Base-by-base conservation (phyloP, 2,329 filamentous ascomycete species). In the Sphaerostilbella broomeana region DNA sequence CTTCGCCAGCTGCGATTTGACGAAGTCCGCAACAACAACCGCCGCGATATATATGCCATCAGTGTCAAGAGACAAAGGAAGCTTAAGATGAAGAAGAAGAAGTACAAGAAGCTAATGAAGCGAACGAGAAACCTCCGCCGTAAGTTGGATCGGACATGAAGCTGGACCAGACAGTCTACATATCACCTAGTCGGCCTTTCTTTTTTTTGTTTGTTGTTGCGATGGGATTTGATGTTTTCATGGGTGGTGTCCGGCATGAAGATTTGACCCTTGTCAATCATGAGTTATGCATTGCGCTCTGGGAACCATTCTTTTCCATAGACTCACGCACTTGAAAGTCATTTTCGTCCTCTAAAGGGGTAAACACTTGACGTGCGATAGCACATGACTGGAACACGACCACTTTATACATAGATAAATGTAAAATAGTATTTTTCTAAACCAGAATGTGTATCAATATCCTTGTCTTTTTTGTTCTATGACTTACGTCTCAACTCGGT, bases 51-150 rank as follows among this genome's bases (percentile, higher is more conserved):
- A 82, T 68, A 81, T 45, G 77, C 87, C 48, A 87, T 98, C 59
- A 94, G 86, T 58, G 90, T 95, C 52, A 88, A 83, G 73, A 77
- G 92, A 63, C 87, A 94, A 66, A 75, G 88, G 59, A 94, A 92
- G 70, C 69, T 95, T 58, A 95, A 88, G 79, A 98, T 98, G 89
- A 98, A 98, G 85, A 98, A 97, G 79, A 90, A 97, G 77, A 98
- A 98, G 81, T 95, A 95, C 68, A 97, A 95, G 88, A 98, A 98
- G 79, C 72, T 97, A 52, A 88, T 95, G 85, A 86, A 84, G 73
- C 77, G 80, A 65, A 95, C 90, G 57, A 79, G 90, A 62, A 90
- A 86, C 60, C 64, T 88, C 70, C 82, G 90, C 60, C 80, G 88
- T 60, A 94, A 89, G 70, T 71, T 92, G 55, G 86, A 84, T 55